Evolutionary conservation across 2,329 filamentous ascomycete species (phyloP).

Genomic region (Didymella exigua): DNA sequence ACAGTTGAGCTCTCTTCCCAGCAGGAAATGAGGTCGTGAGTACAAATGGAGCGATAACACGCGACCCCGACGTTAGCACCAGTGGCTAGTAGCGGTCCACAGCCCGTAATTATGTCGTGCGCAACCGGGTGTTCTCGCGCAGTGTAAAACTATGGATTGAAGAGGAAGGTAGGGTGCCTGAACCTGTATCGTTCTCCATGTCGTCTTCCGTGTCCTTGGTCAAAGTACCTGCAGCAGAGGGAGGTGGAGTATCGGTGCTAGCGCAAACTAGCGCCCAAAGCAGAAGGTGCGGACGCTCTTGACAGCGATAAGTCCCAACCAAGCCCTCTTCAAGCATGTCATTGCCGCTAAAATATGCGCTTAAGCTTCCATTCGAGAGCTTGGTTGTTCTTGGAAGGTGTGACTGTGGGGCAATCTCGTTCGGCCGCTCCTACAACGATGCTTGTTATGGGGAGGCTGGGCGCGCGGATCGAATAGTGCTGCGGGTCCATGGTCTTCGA

Average conservation of each 20-base stretch:
- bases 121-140: background rate
- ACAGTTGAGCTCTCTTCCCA: background rate
- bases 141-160: background rate
- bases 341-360: slow-evolving; percentile 10
- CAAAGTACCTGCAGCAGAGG: slow-evolving; percentile 13
- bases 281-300: slow-evolving; percentile 2
- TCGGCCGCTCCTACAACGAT: slow-evolving; percentile 8
- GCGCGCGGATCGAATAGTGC: background rate
- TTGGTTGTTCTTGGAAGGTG: slow-evolving; percentile 21
- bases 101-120: slow-evolving; percentile 6
- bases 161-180: slow-evolving; percentile 15
- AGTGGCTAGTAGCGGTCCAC: background rate
- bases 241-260: slow-evolving; percentile 1
- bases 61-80: background rate
- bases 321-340: slow-evolving; percentile 26
- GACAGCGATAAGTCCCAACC: slow-evolving; percentile 6
- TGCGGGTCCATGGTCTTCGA: background rate
- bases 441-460: background rate
- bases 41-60: background rate
- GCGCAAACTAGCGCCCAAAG: background rate
- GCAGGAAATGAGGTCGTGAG: background rate
- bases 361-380: slow-evolving; percentile 16
- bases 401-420: slow-evolving; percentile 7
- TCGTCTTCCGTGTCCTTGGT: slow-evolving; percentile 5
- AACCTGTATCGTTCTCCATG: slow-evolving; percentile 1